A percentile compares a stretch with the other conserved stretches of the same genome.
Evolutionary conservation across 805 yeast genomes (phyloP).

Genomic region (Sugiyamaella smithiae): DNA sequence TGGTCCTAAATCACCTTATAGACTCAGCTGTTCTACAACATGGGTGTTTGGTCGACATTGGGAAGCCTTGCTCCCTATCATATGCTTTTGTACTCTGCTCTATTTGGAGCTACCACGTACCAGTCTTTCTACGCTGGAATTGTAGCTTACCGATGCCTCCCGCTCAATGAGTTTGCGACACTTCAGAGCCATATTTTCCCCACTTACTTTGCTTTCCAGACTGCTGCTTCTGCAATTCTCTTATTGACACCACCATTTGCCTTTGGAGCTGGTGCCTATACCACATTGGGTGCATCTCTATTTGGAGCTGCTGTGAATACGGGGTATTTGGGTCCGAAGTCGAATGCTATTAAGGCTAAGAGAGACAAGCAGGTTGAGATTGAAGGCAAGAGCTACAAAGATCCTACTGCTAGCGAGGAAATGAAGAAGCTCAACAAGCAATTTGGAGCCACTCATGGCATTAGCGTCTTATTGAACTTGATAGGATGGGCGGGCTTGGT

Average conservation of each 20-base stretch:
- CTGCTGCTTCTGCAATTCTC: slow-evolving; percentile 63
- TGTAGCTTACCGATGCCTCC: slow-evolving; percentile 70
- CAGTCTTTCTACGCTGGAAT: slow-evolving; percentile 47
- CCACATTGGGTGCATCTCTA: slow-evolving; percentile 50
- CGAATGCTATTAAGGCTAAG: slow-evolving; percentile 54
- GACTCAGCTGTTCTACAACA: too few species aligned
- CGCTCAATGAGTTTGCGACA: slow-evolving; percentile 70
- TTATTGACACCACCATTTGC: slow-evolving; percentile 71
- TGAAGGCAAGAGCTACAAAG: slow-evolving; percentile 46
- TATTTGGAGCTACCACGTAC: slow-evolving; percentile 55
- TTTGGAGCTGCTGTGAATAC: slow-evolving; percentile 63
- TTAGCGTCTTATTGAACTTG: slow-evolving; percentile 69
- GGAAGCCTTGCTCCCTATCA: slow-evolving; percentile 47
- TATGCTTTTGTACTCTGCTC: slow-evolving; percentile 46
- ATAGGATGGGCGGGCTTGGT: slow-evolving; percentile 59
- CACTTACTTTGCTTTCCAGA: slow-evolving; percentile 73
- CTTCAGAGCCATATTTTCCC: slow-evolving; percentile 83
- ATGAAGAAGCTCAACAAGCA: slow-evolving; percentile 54
- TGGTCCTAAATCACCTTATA: too few species aligned
- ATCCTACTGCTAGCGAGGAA: slow-evolving; percentile 46
- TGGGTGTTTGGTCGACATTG: slow-evolving; percentile 27
- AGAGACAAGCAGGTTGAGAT: slow-evolving; percentile 51
- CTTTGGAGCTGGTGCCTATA: slow-evolving; percentile 35
- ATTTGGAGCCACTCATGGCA: slow-evolving; percentile 77
- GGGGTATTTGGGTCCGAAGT: slow-evolving; percentile 62